A percentile compares a stretch with the other conserved stretches of the same genome.
Conservation (phyloP, 192 early-diverging fungal species). For the Mortierella alpina region DNA sequence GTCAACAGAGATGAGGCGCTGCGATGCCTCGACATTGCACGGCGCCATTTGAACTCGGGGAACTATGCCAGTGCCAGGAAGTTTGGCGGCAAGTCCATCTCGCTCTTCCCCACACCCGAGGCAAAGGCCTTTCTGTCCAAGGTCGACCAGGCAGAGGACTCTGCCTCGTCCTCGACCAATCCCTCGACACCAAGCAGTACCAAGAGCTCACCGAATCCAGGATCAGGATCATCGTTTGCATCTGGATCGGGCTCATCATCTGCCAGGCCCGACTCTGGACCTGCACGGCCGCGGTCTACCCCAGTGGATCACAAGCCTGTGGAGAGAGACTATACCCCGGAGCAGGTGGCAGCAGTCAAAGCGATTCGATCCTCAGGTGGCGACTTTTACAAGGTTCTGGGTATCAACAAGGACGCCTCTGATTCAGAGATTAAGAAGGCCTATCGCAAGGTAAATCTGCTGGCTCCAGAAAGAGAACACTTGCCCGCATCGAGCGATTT, state of each 20-base stretch:
- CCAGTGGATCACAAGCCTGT: constrained; percentile 48
- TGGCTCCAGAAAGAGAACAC: neutral
- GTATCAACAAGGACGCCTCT: constrained; percentile 78
- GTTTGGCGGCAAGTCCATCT: constrained; percentile 83
- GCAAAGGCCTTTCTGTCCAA: constrained; percentile 68
- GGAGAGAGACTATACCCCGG: constrained; percentile 75
- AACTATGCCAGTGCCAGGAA: constrained; percentile 79
- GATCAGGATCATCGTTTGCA: constrained; percentile 7
- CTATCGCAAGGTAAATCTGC: constrained; percentile 82
- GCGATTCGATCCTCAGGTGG: constrained; percentile 76
- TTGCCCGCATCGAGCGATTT: neutral
- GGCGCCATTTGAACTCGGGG: constrained; percentile 71
- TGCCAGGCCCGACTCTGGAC: constrained; percentile 24
- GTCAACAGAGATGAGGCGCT: constrained; percentile 91
- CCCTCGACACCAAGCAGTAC: constrained; percentile 37
- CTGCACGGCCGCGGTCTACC: constrained; percentile 25
- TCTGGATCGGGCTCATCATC: constrained; percentile 12
- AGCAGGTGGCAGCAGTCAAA: constrained; percentile 85
- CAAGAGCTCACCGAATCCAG: constrained; percentile 31
- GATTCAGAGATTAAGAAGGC: constrained; percentile 93
- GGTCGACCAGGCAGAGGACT: constrained; percentile 35
- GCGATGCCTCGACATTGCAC: constrained; percentile 82
- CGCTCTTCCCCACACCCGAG: constrained; percentile 81
- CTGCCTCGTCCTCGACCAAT: constrained; percentile 20
- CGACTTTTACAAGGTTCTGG: constrained; percentile 89